phyloP scores from a whole-genome alignment of 164 flowering plant species.

The Vitis rotundifolia region DNA sequence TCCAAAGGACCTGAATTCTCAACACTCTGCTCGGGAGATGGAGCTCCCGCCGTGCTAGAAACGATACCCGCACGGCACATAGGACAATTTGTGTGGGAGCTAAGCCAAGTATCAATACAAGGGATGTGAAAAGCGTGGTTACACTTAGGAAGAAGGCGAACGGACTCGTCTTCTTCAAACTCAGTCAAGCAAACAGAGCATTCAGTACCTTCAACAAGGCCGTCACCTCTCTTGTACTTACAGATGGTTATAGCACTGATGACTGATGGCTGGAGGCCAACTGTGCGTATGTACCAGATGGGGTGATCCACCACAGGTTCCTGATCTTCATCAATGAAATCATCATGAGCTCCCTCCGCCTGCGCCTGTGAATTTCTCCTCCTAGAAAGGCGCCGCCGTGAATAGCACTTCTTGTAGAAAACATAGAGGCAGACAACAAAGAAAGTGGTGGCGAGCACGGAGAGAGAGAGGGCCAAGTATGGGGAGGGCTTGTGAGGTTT shows the following conservation, averaged over 20 bases:
- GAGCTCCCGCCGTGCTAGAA: not conserved
- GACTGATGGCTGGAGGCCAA: constrained; percentile 42
- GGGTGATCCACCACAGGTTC: constrained; percentile 47
- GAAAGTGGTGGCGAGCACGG: constrained; percentile 12
- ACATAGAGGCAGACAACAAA: constrained; percentile 13
- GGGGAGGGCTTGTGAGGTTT: constrained; percentile 1
- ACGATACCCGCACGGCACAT: constrained; percentile 51
- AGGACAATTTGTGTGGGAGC: constrained; percentile 59
- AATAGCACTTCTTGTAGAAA: constrained; percentile 19
- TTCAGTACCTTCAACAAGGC: constrained; percentile 48
- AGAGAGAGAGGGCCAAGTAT: constrained; percentile 6
- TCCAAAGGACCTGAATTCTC: constrained; percentile 2
- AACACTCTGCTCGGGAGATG: constrained; percentile 8
- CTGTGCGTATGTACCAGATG: constrained; percentile 55
- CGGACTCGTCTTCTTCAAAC: constrained; percentile 51
- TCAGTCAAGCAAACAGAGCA: constrained; percentile 60
- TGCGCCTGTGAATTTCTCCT: not conserved
- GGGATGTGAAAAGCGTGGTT: constrained; percentile 58
- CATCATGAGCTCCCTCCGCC: constrained; percentile 12
- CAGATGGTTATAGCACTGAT: constrained; percentile 39
- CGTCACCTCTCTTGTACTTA: constrained; percentile 42
- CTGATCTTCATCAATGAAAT: constrained; percentile 36
- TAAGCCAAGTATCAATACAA: constrained; percentile 65
- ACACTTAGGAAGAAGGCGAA: constrained; percentile 57
- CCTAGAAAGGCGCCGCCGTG: constrained; percentile 2